Conservation (phyloP, 2,329 filamentous ascomycete species). For the Biscogniauxia mediterranea region DNA sequence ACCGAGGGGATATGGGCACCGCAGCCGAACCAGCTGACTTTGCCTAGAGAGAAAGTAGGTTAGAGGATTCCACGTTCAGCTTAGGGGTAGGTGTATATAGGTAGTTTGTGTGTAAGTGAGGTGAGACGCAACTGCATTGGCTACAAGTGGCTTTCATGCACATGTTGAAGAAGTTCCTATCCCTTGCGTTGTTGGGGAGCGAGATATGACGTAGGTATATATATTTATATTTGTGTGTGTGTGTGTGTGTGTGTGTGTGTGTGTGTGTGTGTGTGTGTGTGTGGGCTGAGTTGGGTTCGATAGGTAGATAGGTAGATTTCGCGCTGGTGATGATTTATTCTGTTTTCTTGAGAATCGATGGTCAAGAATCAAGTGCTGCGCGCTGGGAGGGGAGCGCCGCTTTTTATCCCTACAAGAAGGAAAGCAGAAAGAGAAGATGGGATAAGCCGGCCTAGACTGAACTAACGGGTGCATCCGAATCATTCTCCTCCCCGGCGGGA, state of each 20-base stretch:
- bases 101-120: conserved; percentile 27
- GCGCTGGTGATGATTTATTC: background rate
- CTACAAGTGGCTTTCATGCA: conserved; percentile 63
- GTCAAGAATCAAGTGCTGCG: background rate
- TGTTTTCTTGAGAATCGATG: background rate
- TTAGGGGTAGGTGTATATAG: background rate
- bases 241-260: background rate
- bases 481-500: background rate
- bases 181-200: background rate
- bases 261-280: background rate
- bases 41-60: conserved; percentile 39
- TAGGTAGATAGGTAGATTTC: background rate
- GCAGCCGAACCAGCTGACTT: conserved; percentile 65
- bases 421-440: background rate
- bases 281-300: too few relatives aligned
- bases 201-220: background rate
- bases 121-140: conserved; percentile 52
- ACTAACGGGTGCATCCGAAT: background rate
- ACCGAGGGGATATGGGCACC: conserved; percentile 60
- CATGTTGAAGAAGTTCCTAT: conserved; percentile 43
- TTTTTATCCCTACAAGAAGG: background rate
- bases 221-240: background rate
- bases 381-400: too few relatives aligned
- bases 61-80: background rate
- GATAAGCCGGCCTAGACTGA: background rate